A percentile compares a stretch with the other conserved stretches of the same genome.
These are phyloP conservation scores for Colletotrichum phormii DNA, from an alignment of 2,329 filamentous ascomycete species.

Conservation along the genomic window DNA sequence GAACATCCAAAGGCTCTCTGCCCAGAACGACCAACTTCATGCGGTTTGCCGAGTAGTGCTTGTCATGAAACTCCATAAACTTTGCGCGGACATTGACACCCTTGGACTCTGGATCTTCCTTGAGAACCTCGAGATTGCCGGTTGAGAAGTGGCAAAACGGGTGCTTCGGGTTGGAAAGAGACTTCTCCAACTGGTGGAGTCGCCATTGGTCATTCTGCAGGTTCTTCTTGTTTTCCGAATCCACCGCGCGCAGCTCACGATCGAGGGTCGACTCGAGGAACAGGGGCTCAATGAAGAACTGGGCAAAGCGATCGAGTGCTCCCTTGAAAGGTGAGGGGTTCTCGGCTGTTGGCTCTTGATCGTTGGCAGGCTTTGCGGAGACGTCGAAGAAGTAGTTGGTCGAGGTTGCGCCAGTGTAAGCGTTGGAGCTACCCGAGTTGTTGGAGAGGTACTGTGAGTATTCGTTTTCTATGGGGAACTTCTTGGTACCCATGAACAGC, in stretches of 20 bases:
- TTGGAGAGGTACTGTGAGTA: constrained; percentile 93
- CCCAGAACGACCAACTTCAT: constrained; percentile 94
- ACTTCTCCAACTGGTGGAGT: constrained; percentile 87
- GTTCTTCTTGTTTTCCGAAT: constrained; percentile 98
- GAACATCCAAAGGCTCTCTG: constrained; percentile 81
- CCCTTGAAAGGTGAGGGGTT: constrained; percentile 77
- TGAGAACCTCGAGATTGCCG: constrained; percentile 86
- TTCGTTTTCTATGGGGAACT: constrained; percentile 95
- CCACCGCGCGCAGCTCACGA: constrained; percentile 87
- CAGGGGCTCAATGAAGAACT: constrained; percentile 91
- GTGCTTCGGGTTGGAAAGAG: constrained; percentile 86
- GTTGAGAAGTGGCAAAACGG: constrained; percentile 94
- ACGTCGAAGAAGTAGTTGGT: constrained; percentile 99
- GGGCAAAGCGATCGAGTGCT: constrained; percentile 89
- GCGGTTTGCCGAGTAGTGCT: constrained; percentile 90
- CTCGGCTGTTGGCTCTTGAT: constrained; percentile 63
- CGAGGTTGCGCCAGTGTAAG: constrained; percentile 91
- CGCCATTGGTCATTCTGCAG: constrained; percentile 91
- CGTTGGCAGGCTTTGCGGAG: constrained; percentile 79
- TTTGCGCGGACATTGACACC: constrained; percentile 89
- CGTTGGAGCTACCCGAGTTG: constrained; percentile 93
- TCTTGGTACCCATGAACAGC: constrained; percentile 98
- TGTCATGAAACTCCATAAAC: constrained; percentile 92
- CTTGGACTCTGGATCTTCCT: constrained; percentile 81
- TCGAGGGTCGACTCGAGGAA: constrained; percentile 89